phyloP scores from a whole-genome alignment of 2,329 filamentous ascomycete genomes.

The Ophiocordyceps unilateralis region DNA sequence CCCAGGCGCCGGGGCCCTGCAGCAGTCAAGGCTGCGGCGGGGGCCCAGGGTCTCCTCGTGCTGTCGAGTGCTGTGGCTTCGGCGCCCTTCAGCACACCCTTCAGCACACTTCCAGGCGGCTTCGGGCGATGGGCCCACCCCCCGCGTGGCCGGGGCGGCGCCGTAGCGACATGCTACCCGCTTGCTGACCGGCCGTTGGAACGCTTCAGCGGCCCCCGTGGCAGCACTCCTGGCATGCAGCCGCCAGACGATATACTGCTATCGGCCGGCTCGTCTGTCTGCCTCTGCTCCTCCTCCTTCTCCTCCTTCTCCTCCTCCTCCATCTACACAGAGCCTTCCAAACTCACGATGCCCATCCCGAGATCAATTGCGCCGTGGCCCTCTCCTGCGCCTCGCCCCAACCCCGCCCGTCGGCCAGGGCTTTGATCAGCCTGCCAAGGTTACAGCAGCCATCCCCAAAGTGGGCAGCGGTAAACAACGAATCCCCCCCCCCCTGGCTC shows the following conservation, averaged over 20 bases:
- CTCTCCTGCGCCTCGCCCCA: conserved; percentile 1
- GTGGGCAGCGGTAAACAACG: conserved; percentile 23
- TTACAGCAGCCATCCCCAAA: conserved; percentile 16
- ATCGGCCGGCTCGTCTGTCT: background rate
- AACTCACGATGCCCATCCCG: conserved; percentile 8
- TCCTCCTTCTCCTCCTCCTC: conserved; percentile 1
- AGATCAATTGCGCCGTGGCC: conserved; percentile 3
- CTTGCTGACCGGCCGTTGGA: background rate
- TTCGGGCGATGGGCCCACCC: background rate
- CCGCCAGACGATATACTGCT: background rate
- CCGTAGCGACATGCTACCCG: conserved; percentile 4
- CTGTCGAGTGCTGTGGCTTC: background rate
- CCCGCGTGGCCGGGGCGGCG: conserved; percentile 1
- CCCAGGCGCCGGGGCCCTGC: background rate
- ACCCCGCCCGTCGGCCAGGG: conserved; percentile 5
- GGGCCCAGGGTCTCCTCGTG: background rate
- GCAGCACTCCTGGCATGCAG: background rate
- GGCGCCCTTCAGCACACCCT: background rate
- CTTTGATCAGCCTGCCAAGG: background rate
- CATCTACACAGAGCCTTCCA: conserved; percentile 4
- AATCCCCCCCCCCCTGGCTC: conserved; percentile 4
- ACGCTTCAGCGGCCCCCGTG: background rate
- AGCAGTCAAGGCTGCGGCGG: background rate
- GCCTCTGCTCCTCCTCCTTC: background rate
- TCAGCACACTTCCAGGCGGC: background rate